Evolutionary conservation across 1,139 yeast genomes (phyloP).

Genomic region (Arxiozyma heterogenica): DNA sequence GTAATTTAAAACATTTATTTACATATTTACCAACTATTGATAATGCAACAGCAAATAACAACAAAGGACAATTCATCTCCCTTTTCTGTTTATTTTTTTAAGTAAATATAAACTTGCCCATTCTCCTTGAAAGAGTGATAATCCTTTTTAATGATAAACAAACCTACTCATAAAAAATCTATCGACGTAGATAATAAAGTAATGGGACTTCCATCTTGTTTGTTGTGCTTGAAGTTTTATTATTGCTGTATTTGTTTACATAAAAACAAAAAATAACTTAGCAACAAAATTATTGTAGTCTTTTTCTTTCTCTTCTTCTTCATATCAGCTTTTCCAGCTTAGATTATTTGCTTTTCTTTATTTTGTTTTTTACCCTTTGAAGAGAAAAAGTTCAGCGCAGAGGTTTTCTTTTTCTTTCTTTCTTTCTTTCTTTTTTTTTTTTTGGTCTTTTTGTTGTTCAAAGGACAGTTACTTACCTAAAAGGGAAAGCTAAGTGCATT

Average conservation of each 20-base stretch:
- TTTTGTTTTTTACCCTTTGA: not conserved
- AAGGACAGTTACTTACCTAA: not conserved
- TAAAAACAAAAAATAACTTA: not conserved
- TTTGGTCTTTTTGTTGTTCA: too few species aligned
- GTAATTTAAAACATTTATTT: too few species aligned
- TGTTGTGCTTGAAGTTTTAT: not conserved
- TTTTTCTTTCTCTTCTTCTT: too few species aligned
- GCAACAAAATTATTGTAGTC: not conserved
- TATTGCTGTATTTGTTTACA: not conserved
- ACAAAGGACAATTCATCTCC: not conserved
- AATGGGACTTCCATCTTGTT: not conserved
- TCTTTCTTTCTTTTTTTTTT: too few species aligned
- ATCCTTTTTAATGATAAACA: not conserved
- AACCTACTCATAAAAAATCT: not conserved
- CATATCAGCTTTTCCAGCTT: not conserved
- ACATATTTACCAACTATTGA: too few species aligned
- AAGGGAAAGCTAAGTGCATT: not conserved
- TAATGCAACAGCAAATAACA: too few species aligned
- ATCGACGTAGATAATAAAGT: too few species aligned
- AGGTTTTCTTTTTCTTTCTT: too few species aligned
- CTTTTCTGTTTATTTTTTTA: not conserved
- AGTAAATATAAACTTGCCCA: not conserved
- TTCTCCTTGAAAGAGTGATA: not conserved
- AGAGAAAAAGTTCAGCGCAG: not conserved
- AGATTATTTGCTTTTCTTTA: not conserved